phyloP scores from a whole-genome alignment of 2,329 filamentous ascomycete species.

The Aspergillus novoparasiticus region DNA sequence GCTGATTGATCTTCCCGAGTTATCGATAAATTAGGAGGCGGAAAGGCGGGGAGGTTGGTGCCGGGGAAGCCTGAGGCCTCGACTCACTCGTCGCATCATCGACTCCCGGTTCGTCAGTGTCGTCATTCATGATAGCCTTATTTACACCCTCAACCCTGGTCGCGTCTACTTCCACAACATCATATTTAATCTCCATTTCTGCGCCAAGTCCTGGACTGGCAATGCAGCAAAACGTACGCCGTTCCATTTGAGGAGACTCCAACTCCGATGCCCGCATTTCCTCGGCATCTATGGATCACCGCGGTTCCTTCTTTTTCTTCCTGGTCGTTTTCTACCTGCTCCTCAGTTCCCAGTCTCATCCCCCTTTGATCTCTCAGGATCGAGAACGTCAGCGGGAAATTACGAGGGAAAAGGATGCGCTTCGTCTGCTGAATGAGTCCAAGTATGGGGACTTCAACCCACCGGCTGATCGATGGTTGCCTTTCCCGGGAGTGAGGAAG shows the following conservation, averaged over 20 bases:
- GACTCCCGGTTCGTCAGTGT: conserved; percentile 15
- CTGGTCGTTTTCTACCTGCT: conserved; percentile 57
- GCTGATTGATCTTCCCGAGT: conserved; percentile 1
- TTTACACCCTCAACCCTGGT: not conserved
- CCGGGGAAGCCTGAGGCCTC: conserved; percentile 25
- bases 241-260: conserved; percentile 22
- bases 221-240: conserved; percentile 29
- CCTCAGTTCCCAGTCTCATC: conserved; percentile 51
- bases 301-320: conserved; percentile 52
- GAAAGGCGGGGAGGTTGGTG: conserved; percentile 8
- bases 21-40: conserved; percentile 17
- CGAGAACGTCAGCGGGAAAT: conserved; percentile 53
- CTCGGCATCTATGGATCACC: conserved; percentile 48
- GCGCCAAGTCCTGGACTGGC: conserved; percentile 18
- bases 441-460: conserved; percentile 56
- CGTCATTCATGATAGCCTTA: conserved; percentile 10
- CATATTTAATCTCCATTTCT: conserved; percentile 2
- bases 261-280: conserved; percentile 27
- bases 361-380: conserved; percentile 43
- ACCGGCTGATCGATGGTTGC: conserved; percentile 56
- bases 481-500: conserved; percentile 75
- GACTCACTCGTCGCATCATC: conserved; percentile 28
- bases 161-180: not conserved
- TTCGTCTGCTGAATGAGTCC: conserved; percentile 54
- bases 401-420: conserved; percentile 53